phyloP scores from a whole-genome alignment of 805 yeast species.

The Wickerhamiella sergipiensis region DNA sequence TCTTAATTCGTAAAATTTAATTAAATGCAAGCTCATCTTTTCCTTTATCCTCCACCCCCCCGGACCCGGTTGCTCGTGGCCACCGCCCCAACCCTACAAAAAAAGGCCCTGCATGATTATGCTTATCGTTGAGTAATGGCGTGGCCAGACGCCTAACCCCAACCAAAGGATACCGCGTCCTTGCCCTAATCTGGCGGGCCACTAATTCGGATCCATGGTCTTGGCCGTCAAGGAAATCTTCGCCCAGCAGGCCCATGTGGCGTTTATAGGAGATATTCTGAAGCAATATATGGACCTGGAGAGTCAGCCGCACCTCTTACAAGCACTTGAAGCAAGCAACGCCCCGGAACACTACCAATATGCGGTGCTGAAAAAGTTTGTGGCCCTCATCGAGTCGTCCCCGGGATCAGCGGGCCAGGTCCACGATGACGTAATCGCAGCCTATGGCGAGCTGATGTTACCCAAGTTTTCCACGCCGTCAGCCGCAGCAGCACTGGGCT shows the following conservation, averaged over 20 bases:
- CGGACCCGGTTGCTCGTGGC: not conserved
- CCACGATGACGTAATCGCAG: slow-evolving; percentile 1
- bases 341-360: not conserved
- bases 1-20: too few relatives aligned
- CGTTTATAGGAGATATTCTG: not conserved
- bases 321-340: not conserved
- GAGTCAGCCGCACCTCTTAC: not conserved
- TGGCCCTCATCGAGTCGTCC: not conserved
- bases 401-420: not conserved
- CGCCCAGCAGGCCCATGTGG: slow-evolving; percentile 4
- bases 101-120: not conserved
- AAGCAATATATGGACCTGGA: not conserved
- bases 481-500: too few relatives aligned
- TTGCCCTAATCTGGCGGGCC: not conserved
- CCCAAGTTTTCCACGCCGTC: not conserved
- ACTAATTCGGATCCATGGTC: not conserved
- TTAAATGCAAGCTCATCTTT: not conserved
- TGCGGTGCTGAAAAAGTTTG: not conserved
- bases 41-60: too few relatives aligned
- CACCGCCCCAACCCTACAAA: not conserved
- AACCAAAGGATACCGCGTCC: not conserved
- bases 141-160: not conserved
- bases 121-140: not conserved
- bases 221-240: not conserved
- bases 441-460: not conserved